Percentiles rank a stretch among this genome's conserved stretches.
These are phyloP conservation scores for Triangularia setosa DNA, from an alignment of 2,329 filamentous ascomycete species.

Conservation along the genomic window DNA sequence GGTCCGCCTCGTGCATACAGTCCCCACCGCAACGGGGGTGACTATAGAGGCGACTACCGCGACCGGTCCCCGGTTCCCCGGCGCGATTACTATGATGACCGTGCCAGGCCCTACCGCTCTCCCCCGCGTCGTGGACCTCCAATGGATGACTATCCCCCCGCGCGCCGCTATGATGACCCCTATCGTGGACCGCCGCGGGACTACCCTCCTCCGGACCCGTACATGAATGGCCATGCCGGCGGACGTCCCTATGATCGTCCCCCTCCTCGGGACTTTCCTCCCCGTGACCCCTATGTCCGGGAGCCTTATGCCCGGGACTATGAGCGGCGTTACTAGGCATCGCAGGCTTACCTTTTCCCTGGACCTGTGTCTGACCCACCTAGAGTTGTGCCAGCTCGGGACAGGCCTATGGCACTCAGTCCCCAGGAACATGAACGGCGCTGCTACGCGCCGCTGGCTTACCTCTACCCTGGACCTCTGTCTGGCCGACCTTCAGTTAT, in stretches of 20 bases:
- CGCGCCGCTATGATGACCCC: conserved; percentile 70
- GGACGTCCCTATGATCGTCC: conserved; percentile 53
- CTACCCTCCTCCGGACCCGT: conserved; percentile 62
- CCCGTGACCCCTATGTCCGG: conserved; percentile 33
- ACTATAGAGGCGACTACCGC: conserved; percentile 71
- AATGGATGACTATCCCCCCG: conserved; percentile 72
- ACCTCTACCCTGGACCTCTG: too few species aligned
- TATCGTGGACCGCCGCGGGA: conserved; percentile 61
- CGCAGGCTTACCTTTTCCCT: neutral
- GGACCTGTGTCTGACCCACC: neutral
- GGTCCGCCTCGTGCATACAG: conserved; percentile 77
- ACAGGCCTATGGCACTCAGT: too few species aligned
- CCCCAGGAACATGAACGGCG: too few species aligned
- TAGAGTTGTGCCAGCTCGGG: too few species aligned
- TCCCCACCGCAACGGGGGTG: conserved; percentile 65
- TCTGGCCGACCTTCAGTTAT: too few species aligned
- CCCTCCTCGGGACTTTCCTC: conserved; percentile 46
- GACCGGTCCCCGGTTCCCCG: conserved; percentile 69
- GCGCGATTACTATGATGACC: conserved; percentile 84
- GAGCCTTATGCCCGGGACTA: conserved; percentile 31
- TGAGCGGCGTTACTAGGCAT: conserved; percentile 29
- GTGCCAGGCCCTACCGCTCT: conserved; percentile 69
- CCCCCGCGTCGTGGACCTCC: conserved; percentile 67
- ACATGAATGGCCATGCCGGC: conserved; percentile 48
- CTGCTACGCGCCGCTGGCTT: too few species aligned